A percentile compares a stretch with the other conserved stretches of the same genome.
These are phyloP conservation scores for Coemansia umbellata DNA, from an alignment of 192 early-diverging fungal species.

Conservation along the genomic window DNA sequence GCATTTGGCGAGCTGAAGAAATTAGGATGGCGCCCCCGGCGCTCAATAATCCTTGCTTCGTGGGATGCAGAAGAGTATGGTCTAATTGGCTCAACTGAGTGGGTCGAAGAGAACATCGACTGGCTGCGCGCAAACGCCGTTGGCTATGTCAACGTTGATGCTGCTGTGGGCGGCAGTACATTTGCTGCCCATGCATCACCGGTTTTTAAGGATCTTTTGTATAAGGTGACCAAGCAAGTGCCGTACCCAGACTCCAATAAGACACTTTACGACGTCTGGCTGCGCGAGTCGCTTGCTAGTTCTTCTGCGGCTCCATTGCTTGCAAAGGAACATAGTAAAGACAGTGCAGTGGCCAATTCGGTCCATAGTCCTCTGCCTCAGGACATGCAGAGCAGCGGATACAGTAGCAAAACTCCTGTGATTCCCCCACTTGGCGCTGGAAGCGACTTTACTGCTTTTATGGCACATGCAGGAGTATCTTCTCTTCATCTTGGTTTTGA, in stretches of 20 bases:
- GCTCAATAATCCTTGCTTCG: slow-evolving; percentile 57
- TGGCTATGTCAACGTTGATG: slow-evolving; percentile 60
- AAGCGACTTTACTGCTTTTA: slow-evolving; percentile 59
- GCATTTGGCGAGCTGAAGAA: slow-evolving; percentile 51
- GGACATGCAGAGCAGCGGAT: not conserved
- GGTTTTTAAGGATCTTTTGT: slow-evolving; percentile 42
- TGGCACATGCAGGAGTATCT: slow-evolving; percentile 61
- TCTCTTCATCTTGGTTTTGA: slow-evolving; percentile 54
- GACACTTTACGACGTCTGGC: slow-evolving; percentile 55
- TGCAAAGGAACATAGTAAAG: too few species aligned
- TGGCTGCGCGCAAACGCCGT: slow-evolving; percentile 51
- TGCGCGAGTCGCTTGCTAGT: slow-evolving; percentile 6
- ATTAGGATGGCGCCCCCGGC: slow-evolving; percentile 59
- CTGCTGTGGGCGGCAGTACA: slow-evolving; percentile 47
- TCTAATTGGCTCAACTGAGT: slow-evolving; percentile 61
- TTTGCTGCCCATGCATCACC: slow-evolving; percentile 54
- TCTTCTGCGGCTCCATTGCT: not conserved
- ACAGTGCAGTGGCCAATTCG: too few species aligned
- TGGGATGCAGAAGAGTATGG: slow-evolving; percentile 71
- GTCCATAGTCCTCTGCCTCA: too few species aligned
- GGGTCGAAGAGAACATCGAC: slow-evolving; percentile 57
- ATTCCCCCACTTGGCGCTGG: slow-evolving; percentile 46
- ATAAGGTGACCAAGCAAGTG: slow-evolving; percentile 48
- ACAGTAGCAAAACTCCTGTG: slow-evolving; percentile 4
- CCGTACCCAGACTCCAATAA: slow-evolving; percentile 43